phyloP scores from a whole-genome alignment of 768 basidiomycete genomes.

The Calocera viscosa region DNA sequence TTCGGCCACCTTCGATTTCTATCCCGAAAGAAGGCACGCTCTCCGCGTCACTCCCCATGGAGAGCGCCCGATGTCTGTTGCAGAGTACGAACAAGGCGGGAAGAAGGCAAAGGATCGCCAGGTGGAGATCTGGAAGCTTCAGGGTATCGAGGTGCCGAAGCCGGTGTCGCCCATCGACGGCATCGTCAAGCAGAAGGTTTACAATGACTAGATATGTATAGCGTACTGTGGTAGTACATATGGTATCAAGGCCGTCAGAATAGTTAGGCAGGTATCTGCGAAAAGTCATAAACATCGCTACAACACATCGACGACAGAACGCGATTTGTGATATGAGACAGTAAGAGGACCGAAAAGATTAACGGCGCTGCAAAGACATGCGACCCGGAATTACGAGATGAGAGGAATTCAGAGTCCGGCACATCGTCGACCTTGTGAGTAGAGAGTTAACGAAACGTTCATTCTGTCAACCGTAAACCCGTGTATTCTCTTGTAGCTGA shows the following conservation, averaged over 20 bases:
- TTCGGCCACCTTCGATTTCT: conserved; percentile 73
- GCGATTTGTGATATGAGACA: neutral
- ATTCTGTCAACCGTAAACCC: neutral
- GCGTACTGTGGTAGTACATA: neutral
- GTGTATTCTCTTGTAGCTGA: neutral
- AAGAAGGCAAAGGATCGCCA: conserved; percentile 62
- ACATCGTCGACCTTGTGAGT: neutral
- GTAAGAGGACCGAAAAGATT: neutral
- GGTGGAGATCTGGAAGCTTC: conserved; percentile 55
- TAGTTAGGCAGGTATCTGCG: neutral
- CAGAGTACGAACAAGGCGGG: conserved; percentile 49
- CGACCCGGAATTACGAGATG: neutral
- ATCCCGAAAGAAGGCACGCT: conserved; percentile 63
- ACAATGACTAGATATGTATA: conserved; percentile 1
- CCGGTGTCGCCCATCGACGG: neutral
- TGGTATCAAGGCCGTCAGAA: neutral
- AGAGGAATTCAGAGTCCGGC: neutral
- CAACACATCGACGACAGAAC: neutral
- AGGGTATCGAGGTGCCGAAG: conserved; percentile 32
- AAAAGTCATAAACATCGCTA: neutral
- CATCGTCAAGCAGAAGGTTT: neutral
- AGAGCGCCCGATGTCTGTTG: conserved; percentile 64
- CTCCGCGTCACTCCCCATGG: conserved; percentile 71
- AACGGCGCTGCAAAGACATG: neutral
- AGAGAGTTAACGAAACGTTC: neutral